These are phyloP conservation scores for Mycena maculata DNA, from an alignment of 768 basidiomycete genomes.

Conservation along the genomic window DNA sequence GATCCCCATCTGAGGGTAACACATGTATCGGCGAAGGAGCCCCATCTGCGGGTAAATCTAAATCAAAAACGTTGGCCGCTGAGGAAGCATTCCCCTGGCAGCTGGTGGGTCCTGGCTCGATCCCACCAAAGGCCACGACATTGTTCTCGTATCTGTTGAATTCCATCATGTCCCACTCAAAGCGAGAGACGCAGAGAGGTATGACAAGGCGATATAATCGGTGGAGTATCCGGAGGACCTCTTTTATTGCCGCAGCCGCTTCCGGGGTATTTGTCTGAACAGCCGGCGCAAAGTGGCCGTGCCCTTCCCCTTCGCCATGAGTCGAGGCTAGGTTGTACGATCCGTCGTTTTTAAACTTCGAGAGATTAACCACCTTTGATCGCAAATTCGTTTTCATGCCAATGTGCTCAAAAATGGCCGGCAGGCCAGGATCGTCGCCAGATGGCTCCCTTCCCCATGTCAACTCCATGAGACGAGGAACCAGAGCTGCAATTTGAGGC, in stretches of 20 bases:
- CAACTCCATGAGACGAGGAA: not conserved
- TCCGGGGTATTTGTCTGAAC: not conserved
- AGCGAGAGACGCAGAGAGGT: slow-evolving; percentile 19
- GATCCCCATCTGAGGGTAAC: not conserved
- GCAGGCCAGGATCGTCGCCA: not conserved
- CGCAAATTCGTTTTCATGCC: not conserved
- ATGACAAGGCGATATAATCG: slow-evolving; percentile 12
- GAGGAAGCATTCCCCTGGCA: not conserved
- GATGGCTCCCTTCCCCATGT: not conserved
- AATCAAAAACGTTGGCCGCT: not conserved
- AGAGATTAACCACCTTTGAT: not conserved
- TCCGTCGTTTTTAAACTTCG: not conserved
- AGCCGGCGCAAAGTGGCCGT: slow-evolving; percentile 9
- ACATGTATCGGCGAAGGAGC: not conserved
- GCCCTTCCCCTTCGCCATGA: slow-evolving; percentile 21
- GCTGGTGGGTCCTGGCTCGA: not conserved
- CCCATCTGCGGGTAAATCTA: not conserved
- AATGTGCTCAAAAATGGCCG: not conserved
- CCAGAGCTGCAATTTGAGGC: not conserved
- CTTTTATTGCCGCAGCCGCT: not conserved
- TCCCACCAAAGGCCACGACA: not conserved
- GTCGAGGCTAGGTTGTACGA: slow-evolving; percentile 16
- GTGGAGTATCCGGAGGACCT: not conserved
- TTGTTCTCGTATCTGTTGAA: slow-evolving; percentile 9
- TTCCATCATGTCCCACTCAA: slow-evolving; percentile 19